Evolutionary conservation across 495 filamentous ascomycete genomes (phyloP), one percentile per base, ranked within the genome.

Genomic region (Penicillium arizonense): DNA sequence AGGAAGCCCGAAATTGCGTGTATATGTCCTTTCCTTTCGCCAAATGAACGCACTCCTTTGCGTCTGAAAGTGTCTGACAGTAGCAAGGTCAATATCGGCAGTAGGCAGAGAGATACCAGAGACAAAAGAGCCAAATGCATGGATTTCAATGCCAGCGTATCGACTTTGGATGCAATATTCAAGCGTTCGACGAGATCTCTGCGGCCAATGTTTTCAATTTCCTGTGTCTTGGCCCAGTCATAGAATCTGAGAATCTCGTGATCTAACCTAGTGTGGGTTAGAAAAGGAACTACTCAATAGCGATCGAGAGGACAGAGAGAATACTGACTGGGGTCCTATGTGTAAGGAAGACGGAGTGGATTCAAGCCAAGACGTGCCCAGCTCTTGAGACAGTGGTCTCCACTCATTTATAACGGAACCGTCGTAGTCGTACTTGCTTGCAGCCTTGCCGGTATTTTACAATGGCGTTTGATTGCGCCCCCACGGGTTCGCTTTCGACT

Each of bases 71-170:
- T 61, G 0, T 80, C 62, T 0, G 91, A 94, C 33, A 91, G 77
- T n/a, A 91, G 73, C 4, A 95, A 97, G 72, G 66, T 98, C 94
- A 78, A 98, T 93, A 68, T 98, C 94, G 5, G 85, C 89, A 1
- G 85, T 94, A 0, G 94, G 95, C 3, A 98, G 80, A 63, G 96
- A 97, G 11, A 97, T 74, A 0, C 89, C 90, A 8, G 90, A 89
- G 13, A 89, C 88, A 59, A 91, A 98, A 0, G 94, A 97, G 13
- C 94, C 94, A 69, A 97, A 98, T 9, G 84, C 76, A 18, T 79
- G 75, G 2, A 97, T 67, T 35, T 85, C 74, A 20, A 82, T 77
- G 35, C 82, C 78, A 4, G 69, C 61, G 57, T 81, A 82, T 9
- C 73, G 68, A 18, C 46, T 34, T 73, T 71, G 57, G 90, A 78